Base-by-base conservation (phyloP, 176 grass and related monocot genomes). In the Dendrocalamus sinicus region DNA sequence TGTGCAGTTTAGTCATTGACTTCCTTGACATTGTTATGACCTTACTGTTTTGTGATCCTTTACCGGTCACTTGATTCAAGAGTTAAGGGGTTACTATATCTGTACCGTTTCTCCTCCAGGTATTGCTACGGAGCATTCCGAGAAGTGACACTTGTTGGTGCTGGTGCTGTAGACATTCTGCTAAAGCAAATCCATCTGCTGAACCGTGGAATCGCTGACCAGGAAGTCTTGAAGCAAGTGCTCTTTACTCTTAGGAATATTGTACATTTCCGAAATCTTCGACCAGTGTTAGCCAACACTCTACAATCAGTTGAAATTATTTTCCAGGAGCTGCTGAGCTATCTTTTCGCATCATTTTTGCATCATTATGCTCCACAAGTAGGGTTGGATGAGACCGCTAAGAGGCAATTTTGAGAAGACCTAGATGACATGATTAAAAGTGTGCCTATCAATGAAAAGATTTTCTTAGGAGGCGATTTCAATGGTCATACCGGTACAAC, bases 191-290 rank as follows among this genome's bases (percentile, higher is more conserved):
- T 90, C 14, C 30, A 78, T 64, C 58, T 26, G 16, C 73, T 92
- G 41, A 94, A 90, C 60, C 92, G 93, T 44, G 88, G 92, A 5
- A 57, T 92, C 53, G 70, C 93, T 57, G 87, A 94, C 82, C 93
- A 94, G 81, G 93, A 94, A 86, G 85, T 94, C 35, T 30, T 86
- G 82, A 92, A 90, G 82, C 88, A 88, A 83, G 87, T 92, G 37
- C 72, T 94, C 23, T 87, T 76, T 79, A 90, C 87, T 61, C 57
- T 94, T 46, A 76, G 70, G 74, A 94, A 94, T 67, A 90, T 94
- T 30, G 87, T 83, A 37, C 54, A 67, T 15, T 80, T 72, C 52
- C 64, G 78, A 44, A 69, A 76, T 66, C 87, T 92, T 76, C 67
- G 67, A 43, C 75, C 66, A n/a, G 78, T 58, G 26, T 85, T 94